Evolutionary conservation across 257 asterid genomes (phyloP).

Genomic region (Eucommia ulmoides): DNA sequence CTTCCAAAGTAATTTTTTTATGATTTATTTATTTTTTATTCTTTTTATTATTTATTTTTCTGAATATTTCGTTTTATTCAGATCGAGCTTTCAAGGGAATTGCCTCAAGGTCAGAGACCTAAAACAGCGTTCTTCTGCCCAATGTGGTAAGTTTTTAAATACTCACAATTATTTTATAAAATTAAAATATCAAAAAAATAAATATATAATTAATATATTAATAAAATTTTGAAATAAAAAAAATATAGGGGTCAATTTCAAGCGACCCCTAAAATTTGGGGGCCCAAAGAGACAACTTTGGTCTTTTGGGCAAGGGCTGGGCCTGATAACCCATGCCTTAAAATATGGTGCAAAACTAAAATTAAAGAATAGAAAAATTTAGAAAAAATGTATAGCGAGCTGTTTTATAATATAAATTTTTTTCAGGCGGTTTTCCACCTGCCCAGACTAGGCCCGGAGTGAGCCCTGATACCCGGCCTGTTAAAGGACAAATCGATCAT

Average conservation of each 20-base stretch:
- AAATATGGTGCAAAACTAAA: not conserved
- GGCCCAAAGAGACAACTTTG: not conserved
- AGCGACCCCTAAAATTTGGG: not conserved
- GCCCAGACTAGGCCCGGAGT: slow-evolving; percentile 29
- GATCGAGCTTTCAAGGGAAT: slow-evolving; percentile 45
- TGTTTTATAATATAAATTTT: not conserved
- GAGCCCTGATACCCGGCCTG: slow-evolving; percentile 28
- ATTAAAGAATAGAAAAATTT: not conserved
- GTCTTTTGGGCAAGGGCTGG: not conserved
- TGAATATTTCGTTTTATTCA: not conserved
- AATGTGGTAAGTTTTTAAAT: slow-evolving; percentile 30
- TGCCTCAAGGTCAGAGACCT: slow-evolving; percentile 44
- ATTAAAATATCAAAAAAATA: not conserved
- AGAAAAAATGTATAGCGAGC: not conserved
- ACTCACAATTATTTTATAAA: too few relatives aligned
- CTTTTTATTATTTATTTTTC: not conserved
- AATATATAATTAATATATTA: not conserved
- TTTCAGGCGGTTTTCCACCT: slow-evolving; percentile 29
- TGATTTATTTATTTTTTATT: not conserved
- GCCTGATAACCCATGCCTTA: too few relatives aligned
- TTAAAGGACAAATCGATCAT: slow-evolving; percentile 30
- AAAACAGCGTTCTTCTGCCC: slow-evolving; percentile 36
- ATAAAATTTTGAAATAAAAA: not conserved
- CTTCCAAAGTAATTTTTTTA: slow-evolving; percentile 44
- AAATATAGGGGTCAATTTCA: not conserved